Conservation (phyloP, 2,329 filamentous ascomycete genomes). For the Rutstroemia sp. region DNA sequence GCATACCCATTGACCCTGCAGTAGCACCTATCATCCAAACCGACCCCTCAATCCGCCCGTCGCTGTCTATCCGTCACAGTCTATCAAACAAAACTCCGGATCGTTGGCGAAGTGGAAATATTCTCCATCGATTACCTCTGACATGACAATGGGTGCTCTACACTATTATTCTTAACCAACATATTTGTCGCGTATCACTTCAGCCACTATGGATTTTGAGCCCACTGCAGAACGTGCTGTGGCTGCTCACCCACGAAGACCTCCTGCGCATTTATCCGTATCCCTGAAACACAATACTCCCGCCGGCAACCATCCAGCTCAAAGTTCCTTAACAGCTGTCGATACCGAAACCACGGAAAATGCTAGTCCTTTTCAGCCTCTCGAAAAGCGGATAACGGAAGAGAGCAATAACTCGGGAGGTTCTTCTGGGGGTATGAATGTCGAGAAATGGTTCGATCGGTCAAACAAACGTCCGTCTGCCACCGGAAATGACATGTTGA, state of each 20-base stretch:
- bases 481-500: slow-evolving; percentile 6
- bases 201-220: slow-evolving; percentile 4
- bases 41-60: too few relatives aligned
- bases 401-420: slow-evolving; percentile 15
- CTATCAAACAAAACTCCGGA: neutral
- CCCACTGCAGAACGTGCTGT: neutral
- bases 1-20: too few relatives aligned
- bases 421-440: slow-evolving; percentile 9
- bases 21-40: too few relatives aligned
- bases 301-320: neutral
- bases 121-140: neutral
- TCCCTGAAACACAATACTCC: slow-evolving; percentile 13
- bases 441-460: slow-evolving; percentile 24
- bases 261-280: slow-evolving; percentile 22
- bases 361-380: neutral
- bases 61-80: neutral
- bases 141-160: slow-evolving; percentile 3
- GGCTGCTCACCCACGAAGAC: slow-evolving; percentile 18
- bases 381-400: slow-evolving; percentile 12
- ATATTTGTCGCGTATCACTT: neutral
- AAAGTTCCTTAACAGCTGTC: neutral
- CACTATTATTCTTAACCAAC: neutral
- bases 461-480: slow-evolving; percentile 19
- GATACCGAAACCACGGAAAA: neutral
- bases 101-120: neutral